Evolutionary conservation across 257 asterid species (phyloP), one percentile per base, ranked within the genome.

Genomic region (Sherardia arvensis): DNA sequence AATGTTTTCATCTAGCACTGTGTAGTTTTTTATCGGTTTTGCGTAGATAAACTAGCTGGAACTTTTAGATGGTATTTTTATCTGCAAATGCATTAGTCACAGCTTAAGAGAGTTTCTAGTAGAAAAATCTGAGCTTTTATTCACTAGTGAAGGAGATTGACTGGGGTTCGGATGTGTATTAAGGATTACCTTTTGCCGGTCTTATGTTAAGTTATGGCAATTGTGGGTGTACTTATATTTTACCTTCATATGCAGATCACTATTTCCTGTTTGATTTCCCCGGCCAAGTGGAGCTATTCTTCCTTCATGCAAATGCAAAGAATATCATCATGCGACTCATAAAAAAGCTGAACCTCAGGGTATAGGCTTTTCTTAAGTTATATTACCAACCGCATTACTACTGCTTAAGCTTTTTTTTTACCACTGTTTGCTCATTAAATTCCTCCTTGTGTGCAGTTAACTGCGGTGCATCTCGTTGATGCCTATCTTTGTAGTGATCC

Each of bases 401-500:
- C 49, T 54, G 60, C 67, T 15, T 33, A 20, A 68, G 43, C 20
- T 36, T 26, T n/a, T n/a, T n/a, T n/a, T n/a, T n/a, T n/a, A n/a
- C n/a, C n/a, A n/a, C n/a, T n/a, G 14, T 29, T 67, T 60, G 4
- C 54, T 64, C 54, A 55, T 51, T 69, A 20, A 56, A 30, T 62
- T 66, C 45, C 47, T 69, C 18, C 59, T 18, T 65, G 23, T 67
- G 69, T 75, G 88, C 86, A 93, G 97, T 83, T 93, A 80, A 84
- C 97, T 38, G 97, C 87, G 12, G 94, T 93, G 71, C 99, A 93
- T 75, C 83, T 93, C 64, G 88, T 93, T 53, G 99, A 93, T 81
- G 90, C 99, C 64, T 97, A 90, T 81, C 94, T 93, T 58, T 93
- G 99, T 60, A 85, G 97, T 53, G 97, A 93, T 79, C 99, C 97